Conservation (phyloP, 805 yeast species). For the Deakozyma indianensis region DNA sequence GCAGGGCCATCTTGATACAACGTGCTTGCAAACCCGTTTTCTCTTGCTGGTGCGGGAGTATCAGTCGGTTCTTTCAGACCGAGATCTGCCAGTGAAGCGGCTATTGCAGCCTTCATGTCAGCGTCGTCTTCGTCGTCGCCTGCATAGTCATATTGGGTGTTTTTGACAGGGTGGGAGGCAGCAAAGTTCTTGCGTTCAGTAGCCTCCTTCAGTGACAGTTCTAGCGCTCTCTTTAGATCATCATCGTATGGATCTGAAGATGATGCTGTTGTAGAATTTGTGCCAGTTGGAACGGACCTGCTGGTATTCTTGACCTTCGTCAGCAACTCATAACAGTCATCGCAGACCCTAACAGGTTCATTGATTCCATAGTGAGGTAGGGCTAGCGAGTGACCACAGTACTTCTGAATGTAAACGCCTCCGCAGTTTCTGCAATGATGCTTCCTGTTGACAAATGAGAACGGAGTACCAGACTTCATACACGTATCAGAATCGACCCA, state of each 20-base stretch:
- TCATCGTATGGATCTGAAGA: slow-evolving; percentile 28
- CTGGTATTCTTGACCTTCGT: slow-evolving; percentile 8
- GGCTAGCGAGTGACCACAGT: slow-evolving; percentile 59
- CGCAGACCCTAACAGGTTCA: slow-evolving; percentile 88
- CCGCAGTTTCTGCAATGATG: slow-evolving; percentile 98
- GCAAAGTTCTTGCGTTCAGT: not conserved
- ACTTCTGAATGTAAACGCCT: slow-evolving; percentile 78
- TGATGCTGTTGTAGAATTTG: slow-evolving; percentile 21
- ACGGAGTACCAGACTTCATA: slow-evolving; percentile 77
- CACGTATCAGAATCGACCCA: slow-evolving; percentile 95
- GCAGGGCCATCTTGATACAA: slow-evolving; percentile 18
- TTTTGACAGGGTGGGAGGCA: slow-evolving; percentile 1
- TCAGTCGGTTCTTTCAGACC: slow-evolving; percentile 20
- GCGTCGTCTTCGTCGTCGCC: slow-evolving; percentile 58
- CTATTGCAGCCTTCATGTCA: slow-evolving; percentile 87
- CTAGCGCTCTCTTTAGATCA: slow-evolving; percentile 64
- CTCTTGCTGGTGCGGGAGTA: slow-evolving; percentile 5
- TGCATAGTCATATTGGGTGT: slow-evolving; percentile 1
- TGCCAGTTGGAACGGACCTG: slow-evolving; percentile 28
- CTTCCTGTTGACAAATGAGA: slow-evolving; percentile 72
- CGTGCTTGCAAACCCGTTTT: slow-evolving; percentile 8
- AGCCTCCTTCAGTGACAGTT: slow-evolving; percentile 41
- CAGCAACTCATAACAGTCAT: slow-evolving; percentile 48
- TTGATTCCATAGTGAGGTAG: slow-evolving; percentile 75
- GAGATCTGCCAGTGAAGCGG: slow-evolving; percentile 71